Base-by-base conservation (phyloP, 2,329 filamentous ascomycete genomes). In the Chrysoporthe austroafricana region DNA sequence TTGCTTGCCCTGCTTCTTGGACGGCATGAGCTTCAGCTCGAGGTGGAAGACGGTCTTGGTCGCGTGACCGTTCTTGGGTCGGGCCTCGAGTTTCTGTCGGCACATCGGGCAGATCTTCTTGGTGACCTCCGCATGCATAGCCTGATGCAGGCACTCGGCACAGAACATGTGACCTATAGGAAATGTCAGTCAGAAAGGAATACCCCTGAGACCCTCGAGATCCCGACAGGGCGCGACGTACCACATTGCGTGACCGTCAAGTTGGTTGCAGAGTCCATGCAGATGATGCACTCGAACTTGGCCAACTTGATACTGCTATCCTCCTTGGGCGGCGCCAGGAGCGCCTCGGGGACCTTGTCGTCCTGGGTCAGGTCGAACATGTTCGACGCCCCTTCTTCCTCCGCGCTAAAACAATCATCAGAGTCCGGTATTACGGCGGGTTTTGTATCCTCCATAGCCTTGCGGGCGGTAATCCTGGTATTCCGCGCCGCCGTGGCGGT, bases 211-310 rank as follows among this genome's bases (percentile, higher is more conserved):
- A 26, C 2, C 26, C 26, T 26, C 26, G 2, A 26, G 26, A 26
- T 26, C 48, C 26, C 18, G 32, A 5, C 3, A 32, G 16, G 54
- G 18, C 21, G 39, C 16, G 5, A 79, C 86, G 71, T 86, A 90
- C 88, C 88, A 76, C 88, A 91, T 76, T 90, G 86, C 2, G 88
- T 91, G 58, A 90, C 84, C 1, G 87, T 89, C 69, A 91, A 73
- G 39, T 81, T 79, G 1, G 82, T 84, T 36, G 82, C 84, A 69
- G 87, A 82, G 69, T 90, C 88, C 86, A 90, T 88, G 77, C 88
- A 91, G 67, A 91, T 90, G 56, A 88, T 86, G 70, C 88, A 91
- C 76, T 90, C 86, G 60, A 90, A 88, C 4, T 80, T 79, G 57
- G 82, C 80, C 18, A 91, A 76, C 74, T 85, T 87, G 73, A 82